Conservation (phyloP, 371 early-diverging fungal genomes). For the Mucor indicus region DNA sequence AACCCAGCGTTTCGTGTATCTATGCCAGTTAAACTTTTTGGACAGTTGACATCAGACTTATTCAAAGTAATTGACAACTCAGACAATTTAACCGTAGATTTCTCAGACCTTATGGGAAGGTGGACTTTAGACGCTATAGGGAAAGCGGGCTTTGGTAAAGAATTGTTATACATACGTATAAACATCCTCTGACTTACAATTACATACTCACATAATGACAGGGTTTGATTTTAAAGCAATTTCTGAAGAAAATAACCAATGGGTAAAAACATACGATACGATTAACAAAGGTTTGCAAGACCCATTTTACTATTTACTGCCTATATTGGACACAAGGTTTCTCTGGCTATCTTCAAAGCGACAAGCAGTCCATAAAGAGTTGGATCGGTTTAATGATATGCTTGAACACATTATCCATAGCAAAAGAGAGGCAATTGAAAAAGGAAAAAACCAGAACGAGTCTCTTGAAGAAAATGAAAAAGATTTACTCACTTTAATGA, state of each 20-base stretch:
- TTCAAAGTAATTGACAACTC: slow-evolving; percentile 7
- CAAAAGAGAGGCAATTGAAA: slow-evolving; percentile 9
- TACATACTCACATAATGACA: too few species aligned
- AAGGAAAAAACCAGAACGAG: background rate
- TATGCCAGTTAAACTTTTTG: slow-evolving; percentile 11
- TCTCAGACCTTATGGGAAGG: slow-evolving; percentile 8
- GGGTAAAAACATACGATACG: slow-evolving; percentile 13
- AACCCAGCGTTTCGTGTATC: slow-evolving; percentile 17
- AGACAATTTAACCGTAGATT: background rate
- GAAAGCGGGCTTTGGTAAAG: slow-evolving; percentile 21
- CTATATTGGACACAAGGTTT: slow-evolving; percentile 9
- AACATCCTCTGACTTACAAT: too few species aligned
- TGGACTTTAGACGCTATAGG: slow-evolving; percentile 26
- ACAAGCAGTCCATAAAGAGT: background rate
- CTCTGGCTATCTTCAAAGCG: slow-evolving; percentile 20
- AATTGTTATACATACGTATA: too few species aligned
- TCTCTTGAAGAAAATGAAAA: slow-evolving; percentile 18
- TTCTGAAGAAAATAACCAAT: slow-evolving; percentile 3
- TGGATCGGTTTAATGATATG: slow-evolving; percentile 5
- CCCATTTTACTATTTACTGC: slow-evolving; percentile 19
- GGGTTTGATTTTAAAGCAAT: slow-evolving; percentile 18
- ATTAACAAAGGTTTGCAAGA: slow-evolving; percentile 6
- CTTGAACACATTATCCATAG: slow-evolving; percentile 24
- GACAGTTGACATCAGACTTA: background rate
- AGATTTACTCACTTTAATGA: slow-evolving; percentile 49